phyloP scores from a whole-genome alignment of 345 rosid genomes.

The Citrus glauca region DNA sequence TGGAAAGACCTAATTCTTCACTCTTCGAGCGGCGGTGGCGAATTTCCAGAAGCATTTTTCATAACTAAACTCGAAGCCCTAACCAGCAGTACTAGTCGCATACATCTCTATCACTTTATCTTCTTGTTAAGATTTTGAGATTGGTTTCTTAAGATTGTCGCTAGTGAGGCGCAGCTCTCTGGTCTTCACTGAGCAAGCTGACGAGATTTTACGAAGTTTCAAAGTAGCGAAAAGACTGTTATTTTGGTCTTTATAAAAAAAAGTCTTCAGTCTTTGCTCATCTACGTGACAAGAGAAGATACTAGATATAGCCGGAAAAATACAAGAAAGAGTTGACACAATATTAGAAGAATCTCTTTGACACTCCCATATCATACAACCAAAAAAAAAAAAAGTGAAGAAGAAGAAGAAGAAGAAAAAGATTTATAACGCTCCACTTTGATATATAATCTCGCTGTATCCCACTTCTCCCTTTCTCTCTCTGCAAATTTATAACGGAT shows the following conservation, averaged over 20 bases:
- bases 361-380: conserved; percentile 7
- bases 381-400: background rate
- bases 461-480: conserved; percentile 3
- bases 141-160: background rate
- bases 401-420: background rate
- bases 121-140: background rate
- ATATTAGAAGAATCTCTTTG: no score
- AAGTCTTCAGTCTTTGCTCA: conserved; percentile 3
- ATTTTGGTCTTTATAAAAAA: conserved; percentile 1
- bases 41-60: background rate
- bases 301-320: background rate
- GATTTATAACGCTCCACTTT: conserved; percentile 22
- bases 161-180: conserved; percentile 16
- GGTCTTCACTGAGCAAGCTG: conserved; percentile 16
- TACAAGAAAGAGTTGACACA: conserved; percentile 18
- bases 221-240: conserved; percentile 8
- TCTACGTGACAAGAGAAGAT: conserved; percentile 22
- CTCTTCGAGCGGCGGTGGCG: background rate
- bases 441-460: conserved; percentile 6
- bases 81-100: background rate
- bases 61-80: background rate
- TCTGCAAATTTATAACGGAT: conserved; percentile 10
- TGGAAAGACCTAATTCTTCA: background rate
- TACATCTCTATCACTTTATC: background rate
- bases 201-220: conserved; percentile 18